Evolutionary conservation across 2,329 filamentous ascomycete genomes (phyloP).

Genomic region (Xylaria polymorpha): DNA sequence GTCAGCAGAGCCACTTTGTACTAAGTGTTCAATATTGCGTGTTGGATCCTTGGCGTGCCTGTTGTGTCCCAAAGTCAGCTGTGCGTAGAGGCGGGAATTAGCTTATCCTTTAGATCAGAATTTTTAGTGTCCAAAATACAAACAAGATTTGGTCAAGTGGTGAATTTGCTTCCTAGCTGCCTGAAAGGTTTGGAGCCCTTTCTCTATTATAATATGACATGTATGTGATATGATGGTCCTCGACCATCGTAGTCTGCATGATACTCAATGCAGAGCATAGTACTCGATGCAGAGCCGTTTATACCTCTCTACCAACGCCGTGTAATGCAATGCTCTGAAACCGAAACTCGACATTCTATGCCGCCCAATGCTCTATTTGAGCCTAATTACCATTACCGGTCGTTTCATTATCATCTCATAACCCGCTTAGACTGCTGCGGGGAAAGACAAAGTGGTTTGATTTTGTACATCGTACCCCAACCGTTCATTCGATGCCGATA

Average conservation of each 20-base stretch:
- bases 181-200: not conserved
- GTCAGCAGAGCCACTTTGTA: no score
- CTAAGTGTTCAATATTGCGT: no score
- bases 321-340: constrained; percentile 31
- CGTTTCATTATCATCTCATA: constrained; percentile 4
- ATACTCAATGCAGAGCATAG: not conserved
- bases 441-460: constrained; percentile 4
- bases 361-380: constrained; percentile 21
- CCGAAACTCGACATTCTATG: constrained; percentile 25
- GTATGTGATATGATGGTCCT: not conserved
- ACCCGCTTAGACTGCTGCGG: not conserved
- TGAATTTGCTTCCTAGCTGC: constrained; percentile 25
- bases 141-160: constrained; percentile 9
- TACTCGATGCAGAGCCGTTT: not conserved
- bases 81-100: no score
- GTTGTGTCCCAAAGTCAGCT: no score
- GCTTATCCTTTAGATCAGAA: no score
- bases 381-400: not conserved
- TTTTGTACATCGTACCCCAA: constrained; percentile 17
- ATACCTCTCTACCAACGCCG: constrained; percentile 24
- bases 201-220: constrained; percentile 6
- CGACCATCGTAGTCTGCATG: not conserved
- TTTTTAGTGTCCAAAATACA: not conserved
- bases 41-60: no score
- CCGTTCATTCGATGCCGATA: not conserved